A percentile compares a stretch with the other conserved stretches of the same genome.
Conservation (phyloP, 1,139 yeast species). For the Blastobotrys illinoisensis region DNA sequence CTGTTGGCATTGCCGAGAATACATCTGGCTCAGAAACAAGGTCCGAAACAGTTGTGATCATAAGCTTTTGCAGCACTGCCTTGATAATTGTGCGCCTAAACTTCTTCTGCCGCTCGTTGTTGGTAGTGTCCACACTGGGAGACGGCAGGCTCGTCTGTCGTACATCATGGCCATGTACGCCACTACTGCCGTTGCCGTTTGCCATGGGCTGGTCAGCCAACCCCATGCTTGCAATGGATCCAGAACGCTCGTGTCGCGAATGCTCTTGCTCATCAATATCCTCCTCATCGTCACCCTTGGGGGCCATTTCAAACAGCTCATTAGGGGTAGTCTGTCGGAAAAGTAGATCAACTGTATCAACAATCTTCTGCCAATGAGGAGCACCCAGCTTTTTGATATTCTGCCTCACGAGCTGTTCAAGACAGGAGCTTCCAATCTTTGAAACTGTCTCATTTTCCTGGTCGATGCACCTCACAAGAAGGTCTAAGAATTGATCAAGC, state of each 20-base stretch:
- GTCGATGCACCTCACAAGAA: conserved; percentile 82
- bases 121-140: not conserved
- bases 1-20: conserved; percentile 63
- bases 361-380: conserved; percentile 72
- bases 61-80: conserved; percentile 80
- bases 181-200: conserved; percentile 1
- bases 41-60: conserved; percentile 84
- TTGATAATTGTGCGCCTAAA: conserved; percentile 85
- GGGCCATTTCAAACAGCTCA: conserved; percentile 56
- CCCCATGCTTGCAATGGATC: conserved; percentile 11
- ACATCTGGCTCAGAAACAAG: conserved; percentile 61
- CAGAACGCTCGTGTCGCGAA: conserved; percentile 9
- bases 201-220: conserved; percentile 1
- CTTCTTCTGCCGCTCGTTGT: conserved; percentile 24
- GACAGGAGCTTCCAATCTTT: conserved; percentile 85
- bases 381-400: conserved; percentile 61
- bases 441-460: conserved; percentile 97
- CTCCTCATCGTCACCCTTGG: conserved; percentile 11
- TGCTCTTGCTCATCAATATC: not conserved
- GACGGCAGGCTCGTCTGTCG: not conserved
- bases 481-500: conserved; percentile 70
- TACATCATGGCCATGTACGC: conserved; percentile 1
- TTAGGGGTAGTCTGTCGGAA: conserved; percentile 81
- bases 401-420: conserved; percentile 68
- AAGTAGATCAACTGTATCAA: conserved; percentile 55